Percentiles rank a stretch among this genome's conserved stretches.
phyloP scores from a whole-genome alignment of 306 rosid genomes.

The Inga oerstediana region DNA sequence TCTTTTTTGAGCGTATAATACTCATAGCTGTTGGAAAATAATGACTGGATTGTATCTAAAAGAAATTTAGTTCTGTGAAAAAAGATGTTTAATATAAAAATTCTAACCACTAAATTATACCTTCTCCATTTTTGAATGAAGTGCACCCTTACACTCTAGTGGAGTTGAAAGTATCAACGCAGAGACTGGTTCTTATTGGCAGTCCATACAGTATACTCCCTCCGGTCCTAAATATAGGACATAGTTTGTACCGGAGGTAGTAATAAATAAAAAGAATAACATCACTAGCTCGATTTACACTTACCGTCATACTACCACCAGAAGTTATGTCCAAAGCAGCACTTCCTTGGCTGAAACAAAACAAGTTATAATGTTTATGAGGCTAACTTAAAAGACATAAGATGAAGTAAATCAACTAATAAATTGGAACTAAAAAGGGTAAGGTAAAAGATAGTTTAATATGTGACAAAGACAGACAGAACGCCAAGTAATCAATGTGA shows the following conservation, averaged over 20 bases:
- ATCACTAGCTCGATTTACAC: constrained; percentile 36
- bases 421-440: constrained; percentile 16
- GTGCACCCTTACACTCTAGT: not conserved
- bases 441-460: constrained; percentile 4
- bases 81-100: not conserved
- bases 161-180: constrained; percentile 1
- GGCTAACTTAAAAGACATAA: constrained; percentile 6
- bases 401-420: constrained; percentile 17
- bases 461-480: not conserved
- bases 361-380: constrained; percentile 25
- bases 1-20: not conserved
- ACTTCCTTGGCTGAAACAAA: constrained; percentile 89
- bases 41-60: not conserved
- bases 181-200: not conserved
- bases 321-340: constrained; percentile 65
- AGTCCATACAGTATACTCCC: not conserved
- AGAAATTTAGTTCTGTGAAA: not conserved
- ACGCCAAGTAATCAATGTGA: not conserved
- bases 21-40: not conserved
- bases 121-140: not conserved
- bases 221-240: no score
- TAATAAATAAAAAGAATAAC: constrained; percentile 23
- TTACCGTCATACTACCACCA: constrained; percentile 90
- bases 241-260: no score
- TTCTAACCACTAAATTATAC: not conserved